Evolutionary conservation across 2,329 filamentous ascomycete species (phyloP).

Genomic region (Penicillium polonicum): DNA sequence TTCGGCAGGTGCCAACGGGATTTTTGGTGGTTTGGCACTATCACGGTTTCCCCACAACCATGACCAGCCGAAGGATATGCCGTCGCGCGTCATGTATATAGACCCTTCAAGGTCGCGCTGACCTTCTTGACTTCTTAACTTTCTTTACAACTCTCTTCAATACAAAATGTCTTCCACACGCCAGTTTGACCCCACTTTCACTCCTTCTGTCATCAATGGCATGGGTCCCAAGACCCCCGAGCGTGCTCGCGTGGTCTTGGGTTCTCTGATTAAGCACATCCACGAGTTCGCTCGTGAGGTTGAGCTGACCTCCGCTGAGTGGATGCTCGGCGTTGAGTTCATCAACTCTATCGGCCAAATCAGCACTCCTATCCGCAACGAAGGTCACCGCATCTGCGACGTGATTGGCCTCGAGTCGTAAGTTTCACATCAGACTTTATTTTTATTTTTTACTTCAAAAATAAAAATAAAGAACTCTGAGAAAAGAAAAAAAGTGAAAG

Average conservation of each 20-base stretch:
- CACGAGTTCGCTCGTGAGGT: conserved; percentile 78
- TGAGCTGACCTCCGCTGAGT: conserved; percentile 74
- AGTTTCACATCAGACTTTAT: conserved; percentile 18
- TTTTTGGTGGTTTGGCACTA: conserved; percentile 2
- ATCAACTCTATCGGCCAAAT: conserved; percentile 72
- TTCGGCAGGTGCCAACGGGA: conserved; percentile 12
- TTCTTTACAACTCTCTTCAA: neutral
- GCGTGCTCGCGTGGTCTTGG: conserved; percentile 63
- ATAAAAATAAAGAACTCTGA: neutral
- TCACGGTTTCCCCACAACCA: conserved; percentile 34
- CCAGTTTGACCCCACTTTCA: conserved; percentile 68
- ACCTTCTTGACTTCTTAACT: neutral
- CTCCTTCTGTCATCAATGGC: conserved; percentile 67
- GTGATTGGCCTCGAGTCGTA: conserved; percentile 68
- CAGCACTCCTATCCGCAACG: conserved; percentile 67
- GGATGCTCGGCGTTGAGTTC: conserved; percentile 72
- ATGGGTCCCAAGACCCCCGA: conserved; percentile 69
- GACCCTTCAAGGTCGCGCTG: conserved; percentile 11
- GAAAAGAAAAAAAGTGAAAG: neutral
- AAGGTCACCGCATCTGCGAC: conserved; percentile 70
- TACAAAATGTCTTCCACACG: conserved; percentile 21
- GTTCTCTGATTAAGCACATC: conserved; percentile 66
- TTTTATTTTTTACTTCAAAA: neutral
- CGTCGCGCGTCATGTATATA: conserved; percentile 22
- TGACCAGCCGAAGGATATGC: conserved; percentile 26